Evolutionary conservation across 2,329 filamentous ascomycete species (phyloP).

Genomic region (Trichoderma harzianum): DNA sequence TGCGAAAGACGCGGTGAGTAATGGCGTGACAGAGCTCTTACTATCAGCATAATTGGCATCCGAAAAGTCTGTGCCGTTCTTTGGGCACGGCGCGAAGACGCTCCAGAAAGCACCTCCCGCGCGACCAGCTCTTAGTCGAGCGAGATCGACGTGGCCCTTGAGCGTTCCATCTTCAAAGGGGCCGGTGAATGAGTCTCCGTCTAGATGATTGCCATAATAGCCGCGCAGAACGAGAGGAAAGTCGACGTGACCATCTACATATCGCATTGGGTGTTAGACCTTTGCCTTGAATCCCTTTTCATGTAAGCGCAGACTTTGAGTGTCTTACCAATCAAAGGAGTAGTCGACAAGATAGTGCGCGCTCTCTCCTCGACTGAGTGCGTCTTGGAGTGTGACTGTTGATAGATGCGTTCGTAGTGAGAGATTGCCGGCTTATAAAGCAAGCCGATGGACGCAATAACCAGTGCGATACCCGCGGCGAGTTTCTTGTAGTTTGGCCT

Average conservation of each 20-base stretch:
- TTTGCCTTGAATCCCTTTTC: no score
- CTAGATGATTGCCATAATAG: slow-evolving; percentile 72
- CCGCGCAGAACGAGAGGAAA: slow-evolving; percentile 70
- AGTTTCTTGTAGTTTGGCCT: slow-evolving; percentile 27
- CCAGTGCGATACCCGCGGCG: slow-evolving; percentile 26
- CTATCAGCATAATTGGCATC: slow-evolving; percentile 67
- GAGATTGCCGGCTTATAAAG: slow-evolving; percentile 27
- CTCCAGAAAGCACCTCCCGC: slow-evolving; percentile 93
- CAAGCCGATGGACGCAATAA: slow-evolving; percentile 28
- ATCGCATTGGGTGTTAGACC: neutral
- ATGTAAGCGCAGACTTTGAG: neutral
- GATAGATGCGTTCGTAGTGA: slow-evolving; percentile 25
- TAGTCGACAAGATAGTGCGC: slow-evolving; percentile 42
- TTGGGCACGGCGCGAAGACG: slow-evolving; percentile 75
- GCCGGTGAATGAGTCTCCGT: slow-evolving; percentile 67
- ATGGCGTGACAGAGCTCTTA: slow-evolving; percentile 31
- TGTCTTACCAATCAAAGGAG: slow-evolving; percentile 48
- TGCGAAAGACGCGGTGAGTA: neutral
- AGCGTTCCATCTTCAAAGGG: slow-evolving; percentile 71
- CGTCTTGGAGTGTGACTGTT: slow-evolving; percentile 28
- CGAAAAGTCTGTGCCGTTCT: slow-evolving; percentile 68
- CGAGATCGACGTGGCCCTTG: slow-evolving; percentile 71
- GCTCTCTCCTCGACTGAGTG: slow-evolving; percentile 44
- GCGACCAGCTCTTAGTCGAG: slow-evolving; percentile 65
- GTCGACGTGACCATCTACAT: slow-evolving; percentile 82